A percentile compares a stretch with the other conserved stretches of the same genome.
phyloP scores from a whole-genome alignment of 768 basidiomycete species.

The Pleurotus djamor region DNA sequence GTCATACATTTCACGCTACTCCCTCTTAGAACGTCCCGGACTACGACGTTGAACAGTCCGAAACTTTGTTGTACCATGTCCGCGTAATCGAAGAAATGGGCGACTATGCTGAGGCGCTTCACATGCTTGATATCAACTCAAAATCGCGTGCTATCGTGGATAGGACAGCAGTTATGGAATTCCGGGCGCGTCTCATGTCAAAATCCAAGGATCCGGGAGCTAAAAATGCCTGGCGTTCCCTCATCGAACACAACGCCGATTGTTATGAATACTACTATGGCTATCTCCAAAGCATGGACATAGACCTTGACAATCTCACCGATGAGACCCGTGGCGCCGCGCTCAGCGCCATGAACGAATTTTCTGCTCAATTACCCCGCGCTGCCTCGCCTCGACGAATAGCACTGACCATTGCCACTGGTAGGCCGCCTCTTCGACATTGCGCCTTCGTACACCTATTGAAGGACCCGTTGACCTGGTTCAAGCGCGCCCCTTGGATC shows the following conservation, averaged over 20 bases:
- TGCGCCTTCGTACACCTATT: background rate
- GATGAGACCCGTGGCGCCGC: constrained; percentile 53
- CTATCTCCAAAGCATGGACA: constrained; percentile 62
- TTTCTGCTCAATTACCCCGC: constrained; percentile 61
- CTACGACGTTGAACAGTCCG: constrained; percentile 82
- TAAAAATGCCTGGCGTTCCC: constrained; percentile 72
- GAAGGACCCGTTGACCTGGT: constrained; percentile 49
- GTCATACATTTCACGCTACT: background rate
- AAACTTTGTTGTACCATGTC: constrained; percentile 78
- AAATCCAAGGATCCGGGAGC: constrained; percentile 69
- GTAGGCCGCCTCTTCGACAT: background rate
- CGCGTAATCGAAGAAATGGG: constrained; percentile 71
- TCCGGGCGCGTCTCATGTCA: constrained; percentile 75
- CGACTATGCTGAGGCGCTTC: constrained; percentile 56
- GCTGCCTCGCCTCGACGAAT: constrained; percentile 75
- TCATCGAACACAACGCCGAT: constrained; percentile 88
- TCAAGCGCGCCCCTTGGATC: too few relatives aligned
- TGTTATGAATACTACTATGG: constrained; percentile 77
- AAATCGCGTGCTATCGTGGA: constrained; percentile 71
- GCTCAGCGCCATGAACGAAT: constrained; percentile 53
- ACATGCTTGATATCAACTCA: constrained; percentile 60
- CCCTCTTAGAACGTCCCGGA: constrained; percentile 62
- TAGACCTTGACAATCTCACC: constrained; percentile 50
- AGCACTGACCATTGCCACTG: constrained; percentile 64
- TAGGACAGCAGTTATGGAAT: constrained; percentile 64